Base-by-base conservation (phyloP, 2,329 filamentous ascomycete species). In the Tolypocladium pustulatum region DNA sequence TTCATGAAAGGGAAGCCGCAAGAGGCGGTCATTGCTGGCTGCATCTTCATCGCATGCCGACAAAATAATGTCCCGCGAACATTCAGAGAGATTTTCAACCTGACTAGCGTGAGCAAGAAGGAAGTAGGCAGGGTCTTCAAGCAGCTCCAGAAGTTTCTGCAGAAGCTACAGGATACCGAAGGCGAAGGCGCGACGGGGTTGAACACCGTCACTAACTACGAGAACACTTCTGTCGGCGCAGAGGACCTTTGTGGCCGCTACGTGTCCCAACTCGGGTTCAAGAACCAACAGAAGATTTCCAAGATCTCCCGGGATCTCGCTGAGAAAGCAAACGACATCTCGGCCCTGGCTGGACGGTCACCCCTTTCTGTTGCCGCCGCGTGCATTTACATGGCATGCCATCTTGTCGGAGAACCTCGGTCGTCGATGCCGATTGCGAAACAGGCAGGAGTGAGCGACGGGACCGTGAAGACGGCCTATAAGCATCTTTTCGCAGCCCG, bases 121-220 rank as follows among this genome's bases (percentile, higher is more conserved):
- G 95, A 99, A 70, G 96, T 99, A 63, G 94, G 94, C 27, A 82
- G 92, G 59, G 93, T 93, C 30, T 99, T 97, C 82, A 99, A 99
- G 78, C 80, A 86, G 59, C 81, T 99, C 52, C 92, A 97, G 75
- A 86, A 87, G 65, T 97, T 96, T 75, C 82, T 97, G 68, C 85
- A 87, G 68, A 86, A 86, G 66, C 82, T 87, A 56, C 84, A 90
- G 68, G 86, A 87, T 63, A 69, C 68, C n/a, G 73, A 74, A 10
- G 76, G 78, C 61, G 75, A 80, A 64, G 74, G 75, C 69, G 70
- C 74, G 66, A 71, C 68, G 34, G 72, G 72, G 20, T 77, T 75
- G 71, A 78, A 77, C 78, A 84, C 75, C 72, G 83, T 86, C 74
- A 81, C 85, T 64, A 81, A 83, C 61, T 92, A 92, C 76, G 84